A percentile compares a stretch with the other conserved stretches of the same genome.
Evolutionary conservation across 1,284 basidiomycete species (phyloP).

Genomic region (Ustilago curta): DNA sequence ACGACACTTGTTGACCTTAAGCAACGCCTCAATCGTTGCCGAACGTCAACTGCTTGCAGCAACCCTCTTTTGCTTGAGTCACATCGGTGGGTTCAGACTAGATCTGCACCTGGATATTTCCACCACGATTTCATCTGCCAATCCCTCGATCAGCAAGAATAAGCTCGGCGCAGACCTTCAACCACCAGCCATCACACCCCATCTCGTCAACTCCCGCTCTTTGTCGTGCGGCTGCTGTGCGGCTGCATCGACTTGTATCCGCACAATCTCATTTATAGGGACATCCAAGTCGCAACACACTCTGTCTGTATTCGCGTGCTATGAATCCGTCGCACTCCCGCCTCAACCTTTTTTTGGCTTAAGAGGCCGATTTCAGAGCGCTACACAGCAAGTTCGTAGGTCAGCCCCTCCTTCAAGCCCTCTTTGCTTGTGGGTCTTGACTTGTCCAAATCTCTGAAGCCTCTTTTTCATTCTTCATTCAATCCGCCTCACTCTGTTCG

Average conservation of each 20-base stretch:
- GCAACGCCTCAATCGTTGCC: background rate
- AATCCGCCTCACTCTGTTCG: no score
- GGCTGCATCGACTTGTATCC: constrained; percentile 1
- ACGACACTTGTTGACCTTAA: no score
- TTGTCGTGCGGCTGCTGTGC: background rate
- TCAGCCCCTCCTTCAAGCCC: no score
- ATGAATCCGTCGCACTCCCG: background rate
- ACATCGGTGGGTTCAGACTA: constrained; percentile 1
- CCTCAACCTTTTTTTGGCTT: background rate
- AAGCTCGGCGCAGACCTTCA: constrained; percentile 22
- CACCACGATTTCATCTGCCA: constrained; percentile 27
- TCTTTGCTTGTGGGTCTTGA: background rate
- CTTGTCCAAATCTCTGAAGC: background rate
- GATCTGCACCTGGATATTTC: constrained; percentile 2
- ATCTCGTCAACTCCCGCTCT: constrained; percentile 12
- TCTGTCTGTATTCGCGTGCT: background rate
- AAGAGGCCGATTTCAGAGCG: constrained; percentile 1
- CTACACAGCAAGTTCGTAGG: background rate
- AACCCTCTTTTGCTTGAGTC: constrained; percentile 5
- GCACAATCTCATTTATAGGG: constrained; percentile 26
- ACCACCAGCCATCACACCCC: constrained; percentile 7
- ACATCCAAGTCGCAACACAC: background rate
- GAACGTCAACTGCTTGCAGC: constrained; percentile 3
- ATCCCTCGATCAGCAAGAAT: constrained; percentile 16
- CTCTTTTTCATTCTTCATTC: background rate